These are phyloP conservation scores for Pelargonium cotyledonis DNA, from an alignment of 441 rosid genomes.

Conservation along the genomic window DNA sequence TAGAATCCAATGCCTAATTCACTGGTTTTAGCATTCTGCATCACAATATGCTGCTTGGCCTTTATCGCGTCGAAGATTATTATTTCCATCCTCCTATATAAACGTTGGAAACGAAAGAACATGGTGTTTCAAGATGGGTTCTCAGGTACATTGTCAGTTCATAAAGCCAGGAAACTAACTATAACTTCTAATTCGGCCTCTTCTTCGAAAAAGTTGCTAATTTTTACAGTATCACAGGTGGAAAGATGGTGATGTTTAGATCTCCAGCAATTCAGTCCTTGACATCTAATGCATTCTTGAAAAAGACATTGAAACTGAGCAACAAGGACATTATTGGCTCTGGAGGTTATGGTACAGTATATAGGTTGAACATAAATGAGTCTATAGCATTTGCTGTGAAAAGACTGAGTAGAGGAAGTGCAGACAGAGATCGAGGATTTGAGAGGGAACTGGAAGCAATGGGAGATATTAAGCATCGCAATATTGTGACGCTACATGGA, in stretches of 20 bases:
- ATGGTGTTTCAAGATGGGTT: constrained; percentile 34
- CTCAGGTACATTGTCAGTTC: constrained; percentile 33
- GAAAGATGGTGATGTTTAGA: constrained; percentile 73
- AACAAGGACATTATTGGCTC: constrained; percentile 73
- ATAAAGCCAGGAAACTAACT: background rate
- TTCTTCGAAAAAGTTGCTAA: background rate
- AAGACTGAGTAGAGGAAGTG: constrained; percentile 55
- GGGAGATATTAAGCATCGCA: constrained; percentile 85
- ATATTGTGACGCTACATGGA: constrained; percentile 75
- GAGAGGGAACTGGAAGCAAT: constrained; percentile 74
- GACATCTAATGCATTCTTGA: constrained; percentile 42
- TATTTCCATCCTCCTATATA: constrained; percentile 55
- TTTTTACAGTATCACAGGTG: constrained; percentile 33
- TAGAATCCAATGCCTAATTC: constrained; percentile 40
- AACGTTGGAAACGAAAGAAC: constrained; percentile 54
- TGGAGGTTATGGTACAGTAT: constrained; percentile 79
- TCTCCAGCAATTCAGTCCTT: constrained; percentile 49
- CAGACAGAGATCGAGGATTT: constrained; percentile 66
- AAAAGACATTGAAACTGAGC: constrained; percentile 54
- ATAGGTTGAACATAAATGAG: constrained; percentile 48
- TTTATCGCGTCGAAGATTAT: constrained; percentile 58
- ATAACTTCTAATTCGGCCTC: background rate
- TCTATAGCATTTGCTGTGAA: constrained; percentile 67
- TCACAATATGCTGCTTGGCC: constrained; percentile 50
- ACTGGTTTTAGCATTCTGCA: constrained; percentile 39